These are phyloP conservation scores for Zygosaccharomyces bailii DNA, from an alignment of 805 yeast genomes.

Conservation along the genomic window DNA sequence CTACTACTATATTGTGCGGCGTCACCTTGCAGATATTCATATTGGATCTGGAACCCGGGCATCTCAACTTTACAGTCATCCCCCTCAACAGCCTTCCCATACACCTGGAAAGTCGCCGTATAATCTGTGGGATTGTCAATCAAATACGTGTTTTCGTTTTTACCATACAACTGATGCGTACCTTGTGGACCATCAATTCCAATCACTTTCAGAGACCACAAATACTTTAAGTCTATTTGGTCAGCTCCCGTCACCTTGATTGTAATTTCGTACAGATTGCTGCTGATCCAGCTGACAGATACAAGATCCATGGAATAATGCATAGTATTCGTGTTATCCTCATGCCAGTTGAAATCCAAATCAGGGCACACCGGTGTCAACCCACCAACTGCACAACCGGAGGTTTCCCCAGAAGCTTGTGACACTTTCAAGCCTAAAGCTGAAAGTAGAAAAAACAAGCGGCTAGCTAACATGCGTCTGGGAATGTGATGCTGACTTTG, in stretches of 20 bases:
- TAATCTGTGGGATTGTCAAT: constrained; percentile 31
- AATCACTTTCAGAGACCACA: constrained; percentile 27
- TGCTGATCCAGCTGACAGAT: constrained; percentile 16
- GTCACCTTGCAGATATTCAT: constrained; percentile 32
- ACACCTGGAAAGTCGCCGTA: constrained; percentile 28
- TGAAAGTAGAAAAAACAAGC: no score
- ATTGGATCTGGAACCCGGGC: constrained; percentile 34
- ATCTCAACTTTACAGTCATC: constrained; percentile 20
- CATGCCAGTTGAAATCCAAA: constrained; percentile 18
- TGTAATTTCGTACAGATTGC: constrained; percentile 16
- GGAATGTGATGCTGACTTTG: no score
- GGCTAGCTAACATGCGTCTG: no score
- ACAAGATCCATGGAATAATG: constrained; percentile 16
- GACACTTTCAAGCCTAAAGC: no score
- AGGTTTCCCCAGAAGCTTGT: no score
- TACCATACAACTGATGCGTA: constrained; percentile 26
- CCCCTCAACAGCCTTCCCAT: constrained; percentile 17
- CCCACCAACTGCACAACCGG: no score
- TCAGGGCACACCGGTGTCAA: constrained; percentile 12
- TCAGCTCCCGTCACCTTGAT: constrained; percentile 18
- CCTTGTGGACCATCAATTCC: constrained; percentile 31
- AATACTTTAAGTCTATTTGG: constrained; percentile 14
- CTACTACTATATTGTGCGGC: constrained; percentile 12
- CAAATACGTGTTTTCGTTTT: constrained; percentile 20
- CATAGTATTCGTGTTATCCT: constrained; percentile 13